Evolutionary conservation across 139 green algal species (phyloP), one percentile per base, ranked within the genome.

Genomic region (Desmodesmus armatus): DNA sequence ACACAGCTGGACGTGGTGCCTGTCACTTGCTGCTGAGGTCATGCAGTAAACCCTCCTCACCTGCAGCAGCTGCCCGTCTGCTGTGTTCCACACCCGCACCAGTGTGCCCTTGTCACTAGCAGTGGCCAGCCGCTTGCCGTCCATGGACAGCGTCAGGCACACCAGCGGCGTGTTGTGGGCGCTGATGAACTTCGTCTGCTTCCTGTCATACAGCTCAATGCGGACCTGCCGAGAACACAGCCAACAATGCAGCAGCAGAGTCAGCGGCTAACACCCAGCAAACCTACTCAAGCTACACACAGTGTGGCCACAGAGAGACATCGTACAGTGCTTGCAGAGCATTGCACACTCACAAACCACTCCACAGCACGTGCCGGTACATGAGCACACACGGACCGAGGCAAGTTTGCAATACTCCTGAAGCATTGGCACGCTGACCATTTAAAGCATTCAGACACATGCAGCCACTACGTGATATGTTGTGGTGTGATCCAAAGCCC

Each of bases 141-240:
- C 93, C 60, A 91, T 62, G 0, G 90, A 93, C 7, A 99, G 92
- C 6, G 92, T 73, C 23, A 99, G 84, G 82, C 89, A 94, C 1
- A 90, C 93, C 65, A 99, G 88, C 2, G 88, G 66, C 0, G 85
- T 93, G 81, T 94, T 94, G 90, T 99, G 97, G 27, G 97, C 96
- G 23, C 83, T 63, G 51, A 99, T 96, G 87, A 98, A 98, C 85
- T 95, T 95, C 29, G 94, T 98, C 71, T 95, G 90, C 27, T 92
- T 90, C 39, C 95, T 88, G 86, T 99, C 97, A 74, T 97, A 98
- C 79, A 98, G 91, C 93, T 99, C 97, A 5, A 99, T 88, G 2
- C 97, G 91, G 19, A 99, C 93, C 95, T 98, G 90, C 37, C 47
- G 21, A 43, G 63, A 41, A 72, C 60, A 69, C 60, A 69, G 21